phyloP scores from a whole-genome alignment of 306 rosid genomes.

The Urtica urens region DNA sequence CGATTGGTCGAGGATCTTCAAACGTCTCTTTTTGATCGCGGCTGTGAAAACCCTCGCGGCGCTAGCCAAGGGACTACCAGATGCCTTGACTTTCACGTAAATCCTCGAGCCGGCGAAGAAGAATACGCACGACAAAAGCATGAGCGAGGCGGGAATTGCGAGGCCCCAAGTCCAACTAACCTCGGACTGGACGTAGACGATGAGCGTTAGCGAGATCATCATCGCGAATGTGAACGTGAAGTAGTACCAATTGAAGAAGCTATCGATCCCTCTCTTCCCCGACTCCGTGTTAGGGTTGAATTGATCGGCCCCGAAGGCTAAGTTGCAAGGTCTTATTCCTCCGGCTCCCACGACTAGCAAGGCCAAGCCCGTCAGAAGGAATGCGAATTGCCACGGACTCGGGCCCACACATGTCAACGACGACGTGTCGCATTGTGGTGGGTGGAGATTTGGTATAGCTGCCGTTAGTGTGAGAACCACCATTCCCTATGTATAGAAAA shows the following conservation, averaged over 20 bases:
- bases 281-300: conserved; percentile 71
- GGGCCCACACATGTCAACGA: conserved; percentile 68
- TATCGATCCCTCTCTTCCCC: conserved; percentile 63
- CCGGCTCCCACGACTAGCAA: conserved; percentile 61
- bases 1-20: conserved; percentile 38
- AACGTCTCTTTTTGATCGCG: conserved; percentile 42
- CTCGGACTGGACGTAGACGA: conserved; percentile 67
- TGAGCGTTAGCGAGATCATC: conserved; percentile 55
- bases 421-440: conserved; percentile 43
- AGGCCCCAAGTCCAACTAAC: conserved; percentile 78
- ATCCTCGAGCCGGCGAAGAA: conserved; percentile 59
- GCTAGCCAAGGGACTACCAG: conserved; percentile 66
- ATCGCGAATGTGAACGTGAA: conserved; percentile 69
- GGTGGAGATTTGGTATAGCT: conserved; percentile 52
- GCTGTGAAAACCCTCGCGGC: conserved; percentile 46
- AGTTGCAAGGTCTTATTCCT: conserved; percentile 74
- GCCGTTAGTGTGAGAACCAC: conserved; percentile 60
- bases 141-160: conserved; percentile 63
- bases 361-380: conserved; percentile 44
- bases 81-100: conserved; percentile 65
- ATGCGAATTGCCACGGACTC: conserved; percentile 52
- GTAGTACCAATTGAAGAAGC: conserved; percentile 94
- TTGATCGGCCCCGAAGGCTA: conserved; percentile 92
- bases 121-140: conserved; percentile 49
- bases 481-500: no score